Base-by-base conservation (phyloP, 208 protist species). In the Kentomonas sorsogonicus region DNA sequence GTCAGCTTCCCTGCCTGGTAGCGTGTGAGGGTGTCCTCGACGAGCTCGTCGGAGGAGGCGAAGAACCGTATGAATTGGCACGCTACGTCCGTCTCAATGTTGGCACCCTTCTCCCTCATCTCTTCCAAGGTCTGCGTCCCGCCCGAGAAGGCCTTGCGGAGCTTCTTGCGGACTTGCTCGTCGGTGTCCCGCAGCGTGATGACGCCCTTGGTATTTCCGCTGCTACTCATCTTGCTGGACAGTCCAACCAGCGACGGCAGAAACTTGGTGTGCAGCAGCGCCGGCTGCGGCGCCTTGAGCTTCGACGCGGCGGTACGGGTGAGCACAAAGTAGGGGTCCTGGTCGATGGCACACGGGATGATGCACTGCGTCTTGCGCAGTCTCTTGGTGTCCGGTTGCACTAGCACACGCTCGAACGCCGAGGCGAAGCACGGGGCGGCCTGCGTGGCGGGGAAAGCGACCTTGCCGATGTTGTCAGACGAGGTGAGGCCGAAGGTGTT, bases 281-380 rank as follows among this genome's bases (percentile, higher is more conserved):
- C 72, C 18, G 98, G 98, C 54, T 99, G 98, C 1, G 64, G 66
- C 33, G 66, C 76, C 52, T 86, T 91, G 20, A 99, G 62, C 29
- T 84, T 69, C n/a, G 83, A 60, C 20, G 98, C 97, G 22, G 98
- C 84, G 69, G 97, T 89, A 26, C 98, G 73, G 6, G 98, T 98
- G 54, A 99, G 79, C 41, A 98, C 85, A 83, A 99, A 99, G 77
- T 99, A 99, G 1, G 98, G 98, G 65, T 99, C 98, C 72, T 98
- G 92, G 59, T 96, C 89, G 39, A 97, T 88, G 3, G 91, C 88
- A 66, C 98, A 99, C 4, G 98, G 98, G 53, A 99, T 97, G 25
- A 99, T 81, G 76, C 98, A 99, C 18, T 63, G n/a, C 13, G 41
- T n/a, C 16, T 29, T 30, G 26, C 53, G 25, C 38, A 53, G 41